Evolutionary conservation across 768 basidiomycete species (phyloP), one percentile per base, ranked within the genome.

Genomic region (Macrolepiota fuliginosa): DNA sequence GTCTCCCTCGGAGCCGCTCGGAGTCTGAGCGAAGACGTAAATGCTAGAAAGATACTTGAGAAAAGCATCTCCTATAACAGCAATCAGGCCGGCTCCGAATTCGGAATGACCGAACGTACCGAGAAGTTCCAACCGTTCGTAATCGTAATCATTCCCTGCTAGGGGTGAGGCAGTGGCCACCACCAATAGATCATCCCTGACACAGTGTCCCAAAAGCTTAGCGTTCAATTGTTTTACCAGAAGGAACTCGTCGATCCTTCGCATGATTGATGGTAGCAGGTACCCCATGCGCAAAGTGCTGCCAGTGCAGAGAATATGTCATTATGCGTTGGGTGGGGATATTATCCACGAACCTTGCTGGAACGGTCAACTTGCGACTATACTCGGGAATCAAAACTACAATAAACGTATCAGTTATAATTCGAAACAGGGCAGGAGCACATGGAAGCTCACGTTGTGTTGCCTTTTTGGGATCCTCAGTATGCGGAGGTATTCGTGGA

Each of bases 311-410:
- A 67, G 22, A 54, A 56, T 27, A 47, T 61, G 39, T 35, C 29
- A n/a, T 57, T 39, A 42, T 25, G 6, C 32, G 58, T 60, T 32
- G 29, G 54, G 1, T 15, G 10, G 13, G 32, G 29, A 12, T 36
- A 61, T 27, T 11, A 39, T 11, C n/a, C 54, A 62, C 54, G 52
- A 64, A 89, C 92, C 87, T 91, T 25, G 88, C 88, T 37, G 90
- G 85, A 62, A 92, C 76, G 10, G 86, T 88, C 68, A 83, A 86
- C 67, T 84, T 89, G 46, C 80, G 81, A 68, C 88, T 90, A 15
- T 93, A 75, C 70, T 94, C 92, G n/a, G 92, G 92, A 66, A 94
- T 91, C 42, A 94, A 77, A 70, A 90, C 92, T 94, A 69, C 9
- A 58, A 63, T 63, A 22, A 60, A 22, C 19, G 36, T 40, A 35